Evolutionary conservation across 2,329 filamentous ascomycete genomes (phyloP), one percentile per base, ranked within the genome.

Genomic region (Calonectria fujianensis): DNA sequence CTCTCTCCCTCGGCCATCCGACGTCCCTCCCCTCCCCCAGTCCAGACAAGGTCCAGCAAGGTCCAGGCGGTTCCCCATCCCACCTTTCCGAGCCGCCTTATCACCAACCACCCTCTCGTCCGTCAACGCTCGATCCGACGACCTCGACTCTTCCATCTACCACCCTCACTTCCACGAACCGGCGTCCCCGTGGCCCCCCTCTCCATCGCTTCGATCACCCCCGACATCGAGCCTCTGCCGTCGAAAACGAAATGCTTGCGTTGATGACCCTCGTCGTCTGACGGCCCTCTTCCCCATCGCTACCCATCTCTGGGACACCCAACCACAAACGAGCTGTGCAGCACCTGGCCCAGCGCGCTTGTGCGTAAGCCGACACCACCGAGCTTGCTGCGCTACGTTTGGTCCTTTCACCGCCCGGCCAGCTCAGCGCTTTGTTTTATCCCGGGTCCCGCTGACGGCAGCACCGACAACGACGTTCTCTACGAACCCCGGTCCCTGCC

Each of bases 241-340:
- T 50, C 67, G 57, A 48, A 75, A 75, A 65, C 79, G 80, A 81
- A 76, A 81, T 81, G 80, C 78, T 67, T 75, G 75, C 74, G 74
- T 77, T 69, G 78, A 75, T 73, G 76, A 79, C 74, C 74, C 73
- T 77, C 78, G 80, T 80, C 77, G 75, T 80, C 78, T 81, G 80
- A 81, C 79, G 79, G 73, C 70, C 74, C 74, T 76, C 79, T 70
- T 73, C 68, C 76, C 76, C 78, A 31, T 37, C 45, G 41, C 73
- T 73, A 72, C 64, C 74, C 73, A 72, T 76, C 73, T 74, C 71
- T n/a, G 78, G 78, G 77, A 78, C 78, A 79, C 66, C 71, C 78
- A 76, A 78, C 70, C 74, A 77, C 54, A 79, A 63, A 72, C 73
- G 70, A 74, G 72, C 73, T 75, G 66, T 71, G 72, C 29, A 69